These are phyloP conservation scores for Cytospora paraplurivora DNA, from an alignment of 2,329 filamentous ascomycete genomes.

Conservation along the genomic window DNA sequence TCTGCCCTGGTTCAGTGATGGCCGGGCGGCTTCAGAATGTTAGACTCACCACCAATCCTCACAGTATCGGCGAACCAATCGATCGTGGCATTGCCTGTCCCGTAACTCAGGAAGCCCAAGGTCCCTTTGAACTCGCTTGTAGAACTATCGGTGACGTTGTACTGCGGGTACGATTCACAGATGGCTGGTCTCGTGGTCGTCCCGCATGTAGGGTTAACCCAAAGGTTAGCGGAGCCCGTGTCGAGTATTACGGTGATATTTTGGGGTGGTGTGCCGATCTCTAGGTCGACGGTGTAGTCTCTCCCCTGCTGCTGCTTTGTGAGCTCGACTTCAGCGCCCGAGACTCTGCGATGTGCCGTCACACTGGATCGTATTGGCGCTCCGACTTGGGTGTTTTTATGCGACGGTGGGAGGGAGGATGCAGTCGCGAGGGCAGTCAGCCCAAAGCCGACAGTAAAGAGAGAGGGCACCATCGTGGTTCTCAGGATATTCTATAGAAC, in stretches of 20 bases:
- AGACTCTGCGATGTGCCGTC: slow-evolving; percentile 5
- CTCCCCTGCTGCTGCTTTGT: slow-evolving; percentile 20
- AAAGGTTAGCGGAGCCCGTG: slow-evolving; percentile 57
- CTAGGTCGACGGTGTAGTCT: slow-evolving; percentile 37
- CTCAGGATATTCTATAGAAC: too few relatives aligned
- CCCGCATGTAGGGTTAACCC: slow-evolving; percentile 55
- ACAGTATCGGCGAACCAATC: slow-evolving; percentile 51
- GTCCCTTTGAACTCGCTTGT: slow-evolving; percentile 43
- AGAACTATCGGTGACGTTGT: slow-evolving; percentile 46
- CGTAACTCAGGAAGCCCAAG: slow-evolving; percentile 43
- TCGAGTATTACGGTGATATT: slow-evolving; percentile 52
- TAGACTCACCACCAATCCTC: slow-evolving; percentile 45
- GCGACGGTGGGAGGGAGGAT: too few relatives aligned
- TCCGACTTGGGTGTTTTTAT: slow-evolving; percentile 1
- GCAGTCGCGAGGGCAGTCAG: background rate
- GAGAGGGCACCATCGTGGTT: background rate
- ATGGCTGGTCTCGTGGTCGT: slow-evolving; percentile 39
- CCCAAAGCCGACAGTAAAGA: background rate
- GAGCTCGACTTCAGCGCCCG: background rate
- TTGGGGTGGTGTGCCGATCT: slow-evolving; percentile 52
- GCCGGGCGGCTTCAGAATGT: background rate
- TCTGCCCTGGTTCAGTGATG: background rate
- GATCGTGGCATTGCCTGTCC: slow-evolving; percentile 44
- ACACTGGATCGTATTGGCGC: slow-evolving; percentile 11
- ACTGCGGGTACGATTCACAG: slow-evolving; percentile 47